Percentiles rank a stretch among this genome's conserved stretches.
phyloP scores from a whole-genome alignment of 2,329 filamentous ascomycete genomes.

The Xylaria sp. region DNA sequence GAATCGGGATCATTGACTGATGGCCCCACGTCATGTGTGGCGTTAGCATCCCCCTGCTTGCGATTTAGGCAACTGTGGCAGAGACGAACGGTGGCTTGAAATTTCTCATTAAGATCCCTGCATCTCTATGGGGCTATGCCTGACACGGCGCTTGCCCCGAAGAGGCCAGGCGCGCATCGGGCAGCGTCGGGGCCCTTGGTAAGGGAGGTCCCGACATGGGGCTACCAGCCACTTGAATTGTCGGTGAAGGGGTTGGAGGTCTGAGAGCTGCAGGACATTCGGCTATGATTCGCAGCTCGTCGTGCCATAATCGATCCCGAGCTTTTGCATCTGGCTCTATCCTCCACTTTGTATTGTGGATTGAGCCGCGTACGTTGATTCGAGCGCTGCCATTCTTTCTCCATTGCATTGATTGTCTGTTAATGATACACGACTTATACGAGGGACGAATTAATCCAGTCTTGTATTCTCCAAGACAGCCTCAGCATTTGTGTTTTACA shows the following conservation, averaged over 20 bases:
- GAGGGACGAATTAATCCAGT: neutral
- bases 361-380: constrained; percentile 3
- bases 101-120: constrained; percentile 17
- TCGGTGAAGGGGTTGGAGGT: constrained; percentile 39
- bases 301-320: neutral
- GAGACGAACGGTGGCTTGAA: constrained; percentile 38
- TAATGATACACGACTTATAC: neutral
- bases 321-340: neutral
- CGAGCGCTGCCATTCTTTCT: neutral
- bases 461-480: neutral
- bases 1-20: constrained; percentile 3
- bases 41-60: constrained; percentile 5
- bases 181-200: neutral
- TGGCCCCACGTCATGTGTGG: constrained; percentile 33
- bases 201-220: constrained; percentile 10
- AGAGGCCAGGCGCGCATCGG: neutral
- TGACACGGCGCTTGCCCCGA: constrained; percentile 7
- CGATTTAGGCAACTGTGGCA: constrained; percentile 16
- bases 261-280: constrained; percentile 11
- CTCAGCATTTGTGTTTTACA: neutral
- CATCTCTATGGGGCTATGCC: neutral
- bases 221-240: constrained; percentile 44
- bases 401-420: neutral
- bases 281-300: constrained; percentile 34
- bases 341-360: constrained; percentile 18